Percentiles rank a stretch among this genome's conserved stretches.
phyloP scores from a whole-genome alignment of 768 basidiomycete species.

The Suillus plorans region DNA sequence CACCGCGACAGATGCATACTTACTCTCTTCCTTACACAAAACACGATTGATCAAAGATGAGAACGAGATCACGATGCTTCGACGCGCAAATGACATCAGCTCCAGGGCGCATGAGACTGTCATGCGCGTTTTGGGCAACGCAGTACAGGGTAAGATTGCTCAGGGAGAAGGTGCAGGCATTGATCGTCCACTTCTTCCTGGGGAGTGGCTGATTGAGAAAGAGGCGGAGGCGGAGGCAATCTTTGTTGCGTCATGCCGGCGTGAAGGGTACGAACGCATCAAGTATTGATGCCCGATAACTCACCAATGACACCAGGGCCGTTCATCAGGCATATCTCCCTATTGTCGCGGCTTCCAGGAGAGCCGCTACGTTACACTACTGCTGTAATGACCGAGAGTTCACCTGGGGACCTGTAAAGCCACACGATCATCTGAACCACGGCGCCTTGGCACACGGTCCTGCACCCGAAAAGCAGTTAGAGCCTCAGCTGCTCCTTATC shows the following conservation, averaged over 20 bases:
- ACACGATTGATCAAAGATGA: constrained; percentile 78
- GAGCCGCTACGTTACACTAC: constrained; percentile 91
- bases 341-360: constrained; percentile 84
- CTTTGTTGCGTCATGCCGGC: constrained; percentile 86
- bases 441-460: constrained; percentile 43
- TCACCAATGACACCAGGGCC: constrained; percentile 44
- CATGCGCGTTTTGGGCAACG: constrained; percentile 85
- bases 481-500: constrained; percentile 79
- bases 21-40: constrained; percentile 76
- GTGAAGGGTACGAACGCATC: constrained; percentile 67
- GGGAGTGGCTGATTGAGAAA: constrained; percentile 87
- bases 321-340: constrained; percentile 90
- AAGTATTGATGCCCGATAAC: background rate
- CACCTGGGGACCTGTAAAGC: constrained; percentile 74
- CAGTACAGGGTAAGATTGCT: constrained; percentile 57
- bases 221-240: constrained; percentile 94
- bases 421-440: constrained; percentile 55
- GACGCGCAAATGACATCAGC: constrained; percentile 81
- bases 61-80: constrained; percentile 73
- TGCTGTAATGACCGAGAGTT: constrained; percentile 90
- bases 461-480: constrained; percentile 36
- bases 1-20: constrained; percentile 55
- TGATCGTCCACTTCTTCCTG: constrained; percentile 57
- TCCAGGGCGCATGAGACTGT: constrained; percentile 88
- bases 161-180: constrained; percentile 39